Evolutionary conservation across 768 basidiomycete genomes (phyloP).

Genomic region (Obba rivulosa): DNA sequence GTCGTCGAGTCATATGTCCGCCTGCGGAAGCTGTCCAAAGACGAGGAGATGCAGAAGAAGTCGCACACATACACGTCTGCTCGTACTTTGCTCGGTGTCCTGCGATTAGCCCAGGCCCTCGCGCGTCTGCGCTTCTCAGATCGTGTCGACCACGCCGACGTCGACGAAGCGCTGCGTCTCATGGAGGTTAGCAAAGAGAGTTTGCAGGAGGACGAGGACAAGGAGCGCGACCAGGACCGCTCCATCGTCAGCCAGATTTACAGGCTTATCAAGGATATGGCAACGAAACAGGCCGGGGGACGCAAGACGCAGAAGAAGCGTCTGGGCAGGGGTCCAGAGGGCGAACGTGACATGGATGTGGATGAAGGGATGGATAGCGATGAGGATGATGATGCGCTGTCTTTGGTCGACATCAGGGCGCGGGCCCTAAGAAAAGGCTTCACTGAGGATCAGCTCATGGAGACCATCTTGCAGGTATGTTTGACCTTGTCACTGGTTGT

Average conservation of each 20-base stretch:
- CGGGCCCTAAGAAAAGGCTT: constrained; percentile 83
- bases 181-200: constrained; percentile 98
- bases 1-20: constrained; percentile 95
- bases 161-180: constrained; percentile 92
- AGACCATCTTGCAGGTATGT: constrained; percentile 75
- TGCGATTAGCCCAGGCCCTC: constrained; percentile 91
- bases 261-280: constrained; percentile 88
- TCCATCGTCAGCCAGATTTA: constrained; percentile 83
- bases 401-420: constrained; percentile 83
- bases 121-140: constrained; percentile 86
- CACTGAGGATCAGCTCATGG: constrained; percentile 87
- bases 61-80: constrained; percentile 94
- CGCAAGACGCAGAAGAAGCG: constrained; percentile 37
- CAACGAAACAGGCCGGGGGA: constrained; percentile 28
- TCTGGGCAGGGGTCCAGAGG: constrained; percentile 63
- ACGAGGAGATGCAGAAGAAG: constrained; percentile 84
- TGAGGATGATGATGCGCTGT: constrained; percentile 58
- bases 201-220: constrained; percentile 73
- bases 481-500: constrained; percentile 4
- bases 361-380: constrained; percentile 47
- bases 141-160: constrained; percentile 77
- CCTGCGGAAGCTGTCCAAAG: constrained; percentile 87
- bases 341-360: constrained; percentile 66
- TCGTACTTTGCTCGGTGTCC: constrained; percentile 89
- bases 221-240: constrained; percentile 58